Percentiles rank a stretch among this genome's conserved stretches.
Evolutionary conservation across 805 yeast species (phyloP).

Genomic region (Wickerhamomyces pijperi): DNA sequence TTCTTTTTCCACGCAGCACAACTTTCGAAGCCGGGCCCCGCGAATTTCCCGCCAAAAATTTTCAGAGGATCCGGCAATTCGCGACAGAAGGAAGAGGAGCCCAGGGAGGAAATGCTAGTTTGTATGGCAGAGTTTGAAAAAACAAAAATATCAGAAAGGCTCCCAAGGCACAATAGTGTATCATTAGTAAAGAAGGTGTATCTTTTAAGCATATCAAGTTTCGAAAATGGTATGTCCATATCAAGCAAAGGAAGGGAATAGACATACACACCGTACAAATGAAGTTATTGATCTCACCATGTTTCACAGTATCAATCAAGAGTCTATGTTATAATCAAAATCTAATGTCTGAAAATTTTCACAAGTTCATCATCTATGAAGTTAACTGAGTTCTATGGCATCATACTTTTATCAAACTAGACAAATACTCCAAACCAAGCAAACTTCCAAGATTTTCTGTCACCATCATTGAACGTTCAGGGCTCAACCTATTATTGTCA

Average conservation of each 20-base stretch:
- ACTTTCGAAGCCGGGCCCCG: not conserved
- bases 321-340: not conserved
- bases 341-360: too few species aligned
- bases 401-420: too few species aligned
- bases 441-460: too few species aligned
- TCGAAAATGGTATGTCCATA: not conserved
- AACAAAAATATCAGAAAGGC: not conserved
- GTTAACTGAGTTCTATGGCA: too few species aligned
- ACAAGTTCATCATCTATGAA: too few species aligned
- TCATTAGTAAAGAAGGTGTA: not conserved
- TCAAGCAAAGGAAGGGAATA: not conserved
- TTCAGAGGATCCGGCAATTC: not conserved
- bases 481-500: too few species aligned
- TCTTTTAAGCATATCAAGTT: not conserved
- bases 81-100: not conserved
- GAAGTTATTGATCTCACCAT: not conserved
- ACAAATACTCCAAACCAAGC: too few species aligned
- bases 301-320: not conserved
- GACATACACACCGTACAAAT: not conserved
- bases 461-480: too few species aligned
- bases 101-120: not conserved
- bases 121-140: not conserved
- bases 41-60: not conserved
- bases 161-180: not conserved
- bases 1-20: not conserved